These are phyloP conservation scores for Yarrowia hollandica DNA, from an alignment of 805 yeast genomes.

Conservation along the genomic window DNA sequence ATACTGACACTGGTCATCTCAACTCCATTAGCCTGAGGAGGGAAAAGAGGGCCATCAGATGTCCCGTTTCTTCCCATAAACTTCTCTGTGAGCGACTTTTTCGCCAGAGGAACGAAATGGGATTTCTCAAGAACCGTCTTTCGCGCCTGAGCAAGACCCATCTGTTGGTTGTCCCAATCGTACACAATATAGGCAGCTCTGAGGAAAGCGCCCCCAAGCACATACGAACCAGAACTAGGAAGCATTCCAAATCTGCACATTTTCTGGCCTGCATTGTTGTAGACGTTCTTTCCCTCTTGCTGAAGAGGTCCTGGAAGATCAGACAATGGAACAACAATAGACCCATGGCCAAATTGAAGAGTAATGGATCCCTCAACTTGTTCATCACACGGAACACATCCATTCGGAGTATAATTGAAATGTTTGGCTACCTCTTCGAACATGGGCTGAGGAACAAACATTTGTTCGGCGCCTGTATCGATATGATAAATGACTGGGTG, in stretches of 20 bases:
- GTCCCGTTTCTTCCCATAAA: background rate
- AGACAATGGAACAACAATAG: background rate
- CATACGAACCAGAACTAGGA: background rate
- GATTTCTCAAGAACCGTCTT: background rate
- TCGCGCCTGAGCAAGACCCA: slow-evolving; percentile 8
- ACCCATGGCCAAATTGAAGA: background rate
- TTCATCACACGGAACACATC: no score
- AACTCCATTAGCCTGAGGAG: background rate
- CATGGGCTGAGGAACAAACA: background rate
- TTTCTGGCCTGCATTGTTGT: background rate
- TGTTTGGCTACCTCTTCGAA: background rate
- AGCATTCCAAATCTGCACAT: background rate
- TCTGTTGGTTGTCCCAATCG: slow-evolving; percentile 5
- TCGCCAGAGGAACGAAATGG: no score
- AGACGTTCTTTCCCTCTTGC: background rate
- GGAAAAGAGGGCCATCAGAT: background rate
- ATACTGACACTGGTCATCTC: background rate
- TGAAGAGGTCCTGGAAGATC: background rate
- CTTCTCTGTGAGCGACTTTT: no score
- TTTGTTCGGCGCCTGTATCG: background rate
- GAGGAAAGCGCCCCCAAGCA: background rate
- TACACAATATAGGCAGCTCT: background rate
- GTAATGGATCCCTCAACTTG: background rate
- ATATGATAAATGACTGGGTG: background rate
- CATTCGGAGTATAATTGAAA: background rate